phyloP scores from a whole-genome alignment of 441 rosid species.

The Breynia disticha region DNA sequence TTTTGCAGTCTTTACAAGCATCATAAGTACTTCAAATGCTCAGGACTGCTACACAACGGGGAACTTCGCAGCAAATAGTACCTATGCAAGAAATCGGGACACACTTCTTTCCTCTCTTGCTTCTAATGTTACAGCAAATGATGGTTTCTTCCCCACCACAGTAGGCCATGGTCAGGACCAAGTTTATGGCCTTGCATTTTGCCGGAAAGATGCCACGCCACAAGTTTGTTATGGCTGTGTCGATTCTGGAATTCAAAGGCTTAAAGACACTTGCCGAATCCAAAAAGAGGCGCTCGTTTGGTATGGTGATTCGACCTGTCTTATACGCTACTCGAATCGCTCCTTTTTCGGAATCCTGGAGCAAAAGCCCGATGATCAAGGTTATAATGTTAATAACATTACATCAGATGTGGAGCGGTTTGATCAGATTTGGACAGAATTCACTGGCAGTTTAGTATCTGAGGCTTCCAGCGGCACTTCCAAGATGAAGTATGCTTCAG shows the following conservation, averaged over 20 bases:
- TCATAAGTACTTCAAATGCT: neutral
- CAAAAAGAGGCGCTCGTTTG: slow-evolving; percentile 25
- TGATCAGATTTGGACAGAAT: slow-evolving; percentile 2
- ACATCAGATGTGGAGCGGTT: slow-evolving; percentile 9
- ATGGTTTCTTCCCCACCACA: slow-evolving; percentile 23
- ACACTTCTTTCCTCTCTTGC: slow-evolving; percentile 27
- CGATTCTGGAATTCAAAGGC: slow-evolving; percentile 11
- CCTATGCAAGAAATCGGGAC: slow-evolving; percentile 30
- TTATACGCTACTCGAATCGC: slow-evolving; percentile 34
- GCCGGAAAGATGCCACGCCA: slow-evolving; percentile 33
- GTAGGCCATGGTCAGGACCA: slow-evolving; percentile 11
- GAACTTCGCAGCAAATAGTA: slow-evolving; percentile 29
- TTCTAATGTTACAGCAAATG: slow-evolving; percentile 14
- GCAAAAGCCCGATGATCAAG: neutral
- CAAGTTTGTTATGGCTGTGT: slow-evolving; percentile 33
- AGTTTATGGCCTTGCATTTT: slow-evolving; percentile 18
- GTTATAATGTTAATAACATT: neutral
- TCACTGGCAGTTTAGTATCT: slow-evolving; percentile 5
- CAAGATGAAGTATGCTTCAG: slow-evolving; percentile 15
- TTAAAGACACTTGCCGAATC: slow-evolving; percentile 19
- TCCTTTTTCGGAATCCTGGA: slow-evolving; percentile 15
- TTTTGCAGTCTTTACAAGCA: neutral
- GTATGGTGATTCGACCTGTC: slow-evolving; percentile 25
- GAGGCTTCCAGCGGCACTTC: slow-evolving; percentile 13
- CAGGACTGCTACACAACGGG: slow-evolving; percentile 18